Evolutionary conservation across 108 stramenopile genomes (phyloP).

Genomic region (Cyclostephanos tholiformis): DNA sequence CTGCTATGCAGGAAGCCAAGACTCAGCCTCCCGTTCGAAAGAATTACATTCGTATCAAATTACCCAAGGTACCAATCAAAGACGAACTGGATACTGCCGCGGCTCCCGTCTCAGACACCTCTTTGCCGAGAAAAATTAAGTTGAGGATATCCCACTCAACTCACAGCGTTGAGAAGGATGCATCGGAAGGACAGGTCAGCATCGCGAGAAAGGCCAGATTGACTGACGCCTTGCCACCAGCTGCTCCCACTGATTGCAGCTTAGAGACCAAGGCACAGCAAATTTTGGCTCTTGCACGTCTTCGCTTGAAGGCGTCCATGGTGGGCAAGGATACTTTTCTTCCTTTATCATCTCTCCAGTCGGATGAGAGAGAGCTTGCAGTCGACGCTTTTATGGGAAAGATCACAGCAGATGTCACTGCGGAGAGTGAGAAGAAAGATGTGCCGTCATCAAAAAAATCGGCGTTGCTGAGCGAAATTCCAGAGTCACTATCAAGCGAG

Average conservation of each 20-base stretch:
- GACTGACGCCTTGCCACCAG: background rate
- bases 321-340: background rate
- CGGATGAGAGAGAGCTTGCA: background rate
- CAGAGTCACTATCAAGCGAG: conserved; percentile 33
- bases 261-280: conserved; percentile 42
- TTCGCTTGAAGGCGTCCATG: conserved; percentile 30
- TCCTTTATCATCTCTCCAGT: background rate
- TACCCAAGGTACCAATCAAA: conserved; percentile 26
- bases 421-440: background rate
- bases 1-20: background rate
- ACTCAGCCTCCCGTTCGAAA: background rate
- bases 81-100: background rate
- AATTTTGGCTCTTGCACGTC: conserved; percentile 43
- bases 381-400: background rate
- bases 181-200: background rate
- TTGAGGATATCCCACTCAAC: conserved; percentile 29
- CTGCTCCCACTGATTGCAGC: conserved; percentile 1
- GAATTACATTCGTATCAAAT: conserved; percentile 32
- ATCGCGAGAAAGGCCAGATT: conserved; percentile 3
- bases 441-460: conserved; percentile 16
- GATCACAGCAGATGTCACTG: background rate
- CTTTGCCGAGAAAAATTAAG: conserved; percentile 20
- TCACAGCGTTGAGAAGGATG: conserved; percentile 8
- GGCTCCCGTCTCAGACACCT: background rate
- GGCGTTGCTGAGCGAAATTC: conserved; percentile 45